Evolutionary conservation across 2,329 filamentous ascomycete species (phyloP).

Genomic region (Ophiosphaerella narmari): DNA sequence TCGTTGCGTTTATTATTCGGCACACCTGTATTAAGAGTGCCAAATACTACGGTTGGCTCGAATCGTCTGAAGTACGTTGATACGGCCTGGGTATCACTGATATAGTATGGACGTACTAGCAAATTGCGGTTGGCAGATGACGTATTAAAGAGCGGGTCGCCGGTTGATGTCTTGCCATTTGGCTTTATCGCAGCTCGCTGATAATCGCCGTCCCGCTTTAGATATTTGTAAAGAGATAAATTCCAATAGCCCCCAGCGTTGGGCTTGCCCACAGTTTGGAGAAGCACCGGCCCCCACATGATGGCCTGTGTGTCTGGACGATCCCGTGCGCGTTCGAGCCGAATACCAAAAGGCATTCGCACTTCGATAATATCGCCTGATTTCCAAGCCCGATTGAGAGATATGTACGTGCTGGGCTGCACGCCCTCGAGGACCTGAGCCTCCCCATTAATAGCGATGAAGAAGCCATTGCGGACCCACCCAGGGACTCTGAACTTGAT

Average conservation of each 20-base stretch:
- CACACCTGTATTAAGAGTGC: conserved; percentile 8
- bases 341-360: conserved; percentile 14
- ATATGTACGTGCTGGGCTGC: conserved; percentile 9
- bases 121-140: conserved; percentile 1
- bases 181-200: conserved; percentile 5
- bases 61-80: conserved; percentile 17
- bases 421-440: background rate
- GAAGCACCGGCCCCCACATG: conserved; percentile 15
- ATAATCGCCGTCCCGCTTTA: conserved; percentile 18
- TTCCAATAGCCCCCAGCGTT: conserved; percentile 1
- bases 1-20: conserved; percentile 19
- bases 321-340: conserved; percentile 15
- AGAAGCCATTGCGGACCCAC: conserved; percentile 13
- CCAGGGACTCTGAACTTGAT: conserved; percentile 15
- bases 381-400: conserved; percentile 13
- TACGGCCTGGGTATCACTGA: conserved; percentile 4
- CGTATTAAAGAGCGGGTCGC: conserved; percentile 12
- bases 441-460: conserved; percentile 9
- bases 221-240: conserved; percentile 14
- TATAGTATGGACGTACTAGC: conserved; percentile 12
- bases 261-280: conserved; percentile 12
- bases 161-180: conserved; percentile 1
- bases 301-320: conserved; percentile 15
- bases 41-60: conserved; percentile 15
- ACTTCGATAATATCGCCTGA: conserved; percentile 13